Evolutionary conservation across 2,329 filamentous ascomycete species (phyloP).

Genomic region (Lecanicillium sp.): DNA sequence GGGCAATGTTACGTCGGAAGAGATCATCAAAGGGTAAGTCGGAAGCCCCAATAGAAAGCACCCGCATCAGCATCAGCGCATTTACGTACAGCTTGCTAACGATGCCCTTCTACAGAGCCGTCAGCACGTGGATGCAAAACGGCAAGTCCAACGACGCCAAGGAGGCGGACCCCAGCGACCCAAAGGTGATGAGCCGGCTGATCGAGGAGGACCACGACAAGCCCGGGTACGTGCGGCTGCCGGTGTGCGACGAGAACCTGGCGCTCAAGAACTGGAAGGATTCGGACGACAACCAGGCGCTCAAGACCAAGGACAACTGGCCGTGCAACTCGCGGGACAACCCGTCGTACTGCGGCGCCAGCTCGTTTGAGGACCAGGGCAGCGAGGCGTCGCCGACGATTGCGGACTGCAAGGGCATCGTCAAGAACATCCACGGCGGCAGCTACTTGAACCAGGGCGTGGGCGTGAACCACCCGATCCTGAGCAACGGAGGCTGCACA

Average conservation of each 20-base stretch:
- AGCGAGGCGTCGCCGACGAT: slow-evolving; percentile 21
- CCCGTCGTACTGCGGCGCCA: slow-evolving; percentile 16
- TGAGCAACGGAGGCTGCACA: slow-evolving; percentile 20
- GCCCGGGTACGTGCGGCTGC: slow-evolving; percentile 24
- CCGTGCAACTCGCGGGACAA: slow-evolving; percentile 20
- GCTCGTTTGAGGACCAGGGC: slow-evolving; percentile 21
- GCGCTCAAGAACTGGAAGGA: slow-evolving; percentile 21
- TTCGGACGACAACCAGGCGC: slow-evolving; percentile 9
- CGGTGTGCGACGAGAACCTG: slow-evolving; percentile 23
- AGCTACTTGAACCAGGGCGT: slow-evolving; percentile 10
- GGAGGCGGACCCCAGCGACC: neutral
- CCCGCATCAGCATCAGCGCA: no score
- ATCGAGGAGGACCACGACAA: slow-evolving; percentile 19
- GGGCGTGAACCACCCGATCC: slow-evolving; percentile 15
- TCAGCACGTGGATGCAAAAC: neutral
- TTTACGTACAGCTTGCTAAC: no score
- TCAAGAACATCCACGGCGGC: slow-evolving; percentile 17
- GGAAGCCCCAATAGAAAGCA: no score
- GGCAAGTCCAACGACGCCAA: neutral
- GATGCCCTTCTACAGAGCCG: no score
- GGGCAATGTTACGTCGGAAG: no score
- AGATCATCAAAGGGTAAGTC: no score
- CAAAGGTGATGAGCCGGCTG: neutral
- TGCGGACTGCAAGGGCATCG: slow-evolving; percentile 22
- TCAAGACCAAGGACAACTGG: slow-evolving; percentile 15